Evolutionary conservation across 1,139 yeast species (phyloP), one percentile per base, ranked within the genome.

Genomic region (Lodderomyces pseudojiufengensis): DNA sequence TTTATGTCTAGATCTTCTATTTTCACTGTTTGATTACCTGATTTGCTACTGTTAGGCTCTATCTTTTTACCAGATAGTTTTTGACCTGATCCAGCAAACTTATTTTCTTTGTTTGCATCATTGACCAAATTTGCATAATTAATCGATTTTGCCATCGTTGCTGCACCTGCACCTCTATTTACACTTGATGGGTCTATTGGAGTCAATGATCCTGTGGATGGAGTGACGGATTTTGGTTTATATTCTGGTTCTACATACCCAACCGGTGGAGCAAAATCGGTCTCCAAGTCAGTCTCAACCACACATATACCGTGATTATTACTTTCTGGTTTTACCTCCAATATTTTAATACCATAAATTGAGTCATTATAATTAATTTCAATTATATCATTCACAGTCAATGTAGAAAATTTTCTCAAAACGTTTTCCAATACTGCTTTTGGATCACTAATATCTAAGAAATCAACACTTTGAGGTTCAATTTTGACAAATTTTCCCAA

Each of bases 231-330:
- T 33, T 53, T 50, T 6, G 73, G 73, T 33, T 54, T 62, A 46
- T 78, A 78, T 47, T 79, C 84, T 1, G 95, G 95, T 54, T 92
- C 98, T 21, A 86, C 96, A 53, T 94, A 94, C 0, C 99, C 99
- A 4, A 92, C 96, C 0, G 98, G 99, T 3, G 98, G 95, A 2
- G 97, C 98, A 65, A 94, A 94, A 55, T 94, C 99, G 0, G 97
- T 95, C 43, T 86, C 95, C 46, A 94, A 72, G 65, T 94, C 98
- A 0, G 98, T 94, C 55, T 94, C 99, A 23, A 94, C 88, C 14
- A 92, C 97, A 68, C 97, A 92, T 13, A 92, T 81, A 43, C 95
- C 84, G 27, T 73, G 65, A 31, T 60, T 59, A 11, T 59, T 52
- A 5, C 80, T 68, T 34, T 83, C 87, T 0, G 99, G 99, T 49